A percentile compares a stretch with the other conserved stretches of the same genome.
Conservation (phyloP, 352 stramenopile genomes). For the Globisporangium ultimum region DNA sequence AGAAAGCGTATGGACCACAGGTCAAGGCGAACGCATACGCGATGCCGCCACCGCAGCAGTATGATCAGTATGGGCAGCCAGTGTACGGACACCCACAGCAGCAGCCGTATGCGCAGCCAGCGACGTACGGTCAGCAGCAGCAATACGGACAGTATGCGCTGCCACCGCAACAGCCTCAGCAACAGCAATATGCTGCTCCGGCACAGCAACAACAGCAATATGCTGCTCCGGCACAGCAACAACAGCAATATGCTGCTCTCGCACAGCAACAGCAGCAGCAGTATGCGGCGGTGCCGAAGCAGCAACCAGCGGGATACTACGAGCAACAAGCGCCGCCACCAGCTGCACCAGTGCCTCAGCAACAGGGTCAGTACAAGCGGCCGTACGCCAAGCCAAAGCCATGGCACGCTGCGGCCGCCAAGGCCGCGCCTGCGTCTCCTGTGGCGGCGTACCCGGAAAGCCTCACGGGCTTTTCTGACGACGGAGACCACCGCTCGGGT, state of each 20-base stretch:
- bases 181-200: conserved; percentile 22
- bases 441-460: conserved; percentile 2
- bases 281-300: not conserved
- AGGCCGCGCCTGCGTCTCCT: conserved; percentile 1
- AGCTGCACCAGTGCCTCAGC: conserved; percentile 10
- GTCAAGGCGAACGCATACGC: conserved; percentile 39
- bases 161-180: conserved; percentile 14
- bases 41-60: conserved; percentile 10
- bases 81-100: conserved; percentile 12
- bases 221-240: conserved; percentile 8
- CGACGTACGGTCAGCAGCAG: conserved; percentile 7
- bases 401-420: conserved; percentile 3
- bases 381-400: conserved; percentile 12
- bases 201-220: conserved; percentile 7
- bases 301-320: conserved; percentile 8
- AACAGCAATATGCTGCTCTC: conserved; percentile 2
- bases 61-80: conserved; percentile 3
- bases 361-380: conserved; percentile 12
- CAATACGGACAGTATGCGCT: conserved; percentile 12
- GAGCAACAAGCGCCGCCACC: conserved; percentile 1
- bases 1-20: conserved; percentile 35
- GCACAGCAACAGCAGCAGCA: conserved; percentile 10
- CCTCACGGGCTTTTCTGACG: conserved; percentile 8
- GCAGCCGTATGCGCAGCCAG: not conserved
- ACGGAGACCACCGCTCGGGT: conserved; percentile 6